Evolutionary conservation across 257 asterid genomes (phyloP).

Genomic region (Solanum okadae): DNA sequence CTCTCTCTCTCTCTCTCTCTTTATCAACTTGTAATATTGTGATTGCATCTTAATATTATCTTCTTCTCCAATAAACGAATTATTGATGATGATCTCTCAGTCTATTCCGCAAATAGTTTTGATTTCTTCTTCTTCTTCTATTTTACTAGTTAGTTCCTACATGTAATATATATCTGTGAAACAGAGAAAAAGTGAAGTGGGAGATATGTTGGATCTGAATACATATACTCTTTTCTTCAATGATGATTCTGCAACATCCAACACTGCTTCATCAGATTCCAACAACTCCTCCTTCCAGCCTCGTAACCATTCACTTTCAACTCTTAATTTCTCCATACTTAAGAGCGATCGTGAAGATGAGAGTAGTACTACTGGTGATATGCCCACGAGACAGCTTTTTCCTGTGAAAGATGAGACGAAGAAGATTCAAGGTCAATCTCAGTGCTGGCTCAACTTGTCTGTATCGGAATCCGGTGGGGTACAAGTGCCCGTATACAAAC

Average conservation of each 20-base stretch:
- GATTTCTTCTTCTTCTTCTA: too few relatives aligned
- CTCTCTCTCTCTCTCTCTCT: too few relatives aligned
- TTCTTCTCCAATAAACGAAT: background rate
- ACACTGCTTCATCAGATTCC: conserved; percentile 51
- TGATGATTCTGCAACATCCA: conserved; percentile 46
- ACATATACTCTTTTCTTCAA: background rate
- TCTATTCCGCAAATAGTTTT: too few relatives aligned
- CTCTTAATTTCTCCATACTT: conserved; percentile 70
- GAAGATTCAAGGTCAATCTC: background rate
- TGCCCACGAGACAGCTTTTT: conserved; percentile 48
- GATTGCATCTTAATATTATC: too few relatives aligned
- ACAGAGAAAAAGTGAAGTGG: background rate
- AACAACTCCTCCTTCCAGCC: conserved; percentile 28
- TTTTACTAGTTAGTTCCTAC: too few relatives aligned
- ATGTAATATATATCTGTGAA: too few relatives aligned
- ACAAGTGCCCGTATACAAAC: conserved; percentile 23
- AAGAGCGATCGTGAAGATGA: conserved; percentile 20
- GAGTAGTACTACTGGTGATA: background rate
- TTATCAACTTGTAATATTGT: too few relatives aligned
- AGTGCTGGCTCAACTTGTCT: conserved; percentile 61
- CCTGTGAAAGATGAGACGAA: conserved; percentile 23
- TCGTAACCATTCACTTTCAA: conserved; percentile 16
- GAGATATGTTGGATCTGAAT: background rate
- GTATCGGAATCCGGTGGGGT: conserved; percentile 32
- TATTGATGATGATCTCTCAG: too few relatives aligned